These are phyloP conservation scores for Coemansia sp. DNA, from an alignment of 192 early-diverging fungal genomes.

Conservation along the genomic window DNA sequence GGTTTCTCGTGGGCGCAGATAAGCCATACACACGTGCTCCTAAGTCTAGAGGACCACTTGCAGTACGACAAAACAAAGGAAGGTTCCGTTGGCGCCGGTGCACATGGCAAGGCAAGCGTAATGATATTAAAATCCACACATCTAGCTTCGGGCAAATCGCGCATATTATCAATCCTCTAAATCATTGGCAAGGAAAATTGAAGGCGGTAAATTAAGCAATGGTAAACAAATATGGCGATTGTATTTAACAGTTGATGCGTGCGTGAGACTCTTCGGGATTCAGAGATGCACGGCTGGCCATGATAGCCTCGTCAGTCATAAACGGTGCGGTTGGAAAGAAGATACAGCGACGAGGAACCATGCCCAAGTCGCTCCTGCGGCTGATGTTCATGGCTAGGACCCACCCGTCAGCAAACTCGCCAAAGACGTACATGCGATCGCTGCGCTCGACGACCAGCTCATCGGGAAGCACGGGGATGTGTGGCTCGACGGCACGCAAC, in stretches of 20 bases:
- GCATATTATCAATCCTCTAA: constrained; percentile 2
- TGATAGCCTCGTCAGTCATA: constrained; percentile 29
- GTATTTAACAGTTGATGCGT: background rate
- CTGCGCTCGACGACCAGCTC: constrained; percentile 33
- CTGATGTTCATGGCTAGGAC: constrained; percentile 40
- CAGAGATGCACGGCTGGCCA: constrained; percentile 3
- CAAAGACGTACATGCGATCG: constrained; percentile 36
- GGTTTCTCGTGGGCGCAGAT: constrained; percentile 34
- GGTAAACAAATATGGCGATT: background rate
- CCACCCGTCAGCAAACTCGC: constrained; percentile 56
- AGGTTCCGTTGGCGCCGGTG: too few species aligned
- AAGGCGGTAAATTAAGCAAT: background rate
- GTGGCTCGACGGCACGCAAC: constrained; percentile 35
- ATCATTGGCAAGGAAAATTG: background rate
- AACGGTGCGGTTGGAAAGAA: constrained; percentile 48
- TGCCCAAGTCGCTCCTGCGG: constrained; percentile 39
- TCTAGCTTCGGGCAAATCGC: constrained; percentile 4
- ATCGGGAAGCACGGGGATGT: constrained; percentile 31
- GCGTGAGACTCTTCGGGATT: background rate
- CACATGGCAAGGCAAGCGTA: background rate
- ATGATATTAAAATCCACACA: constrained; percentile 29
- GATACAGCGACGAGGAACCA: constrained; percentile 51
- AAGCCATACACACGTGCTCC: constrained; percentile 35
- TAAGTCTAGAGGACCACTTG: constrained; percentile 3
- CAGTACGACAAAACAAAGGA: background rate